These are phyloP conservation scores for Yamadazyma akitaensis DNA, from an alignment of 805 yeast genomes.

Conservation along the genomic window DNA sequence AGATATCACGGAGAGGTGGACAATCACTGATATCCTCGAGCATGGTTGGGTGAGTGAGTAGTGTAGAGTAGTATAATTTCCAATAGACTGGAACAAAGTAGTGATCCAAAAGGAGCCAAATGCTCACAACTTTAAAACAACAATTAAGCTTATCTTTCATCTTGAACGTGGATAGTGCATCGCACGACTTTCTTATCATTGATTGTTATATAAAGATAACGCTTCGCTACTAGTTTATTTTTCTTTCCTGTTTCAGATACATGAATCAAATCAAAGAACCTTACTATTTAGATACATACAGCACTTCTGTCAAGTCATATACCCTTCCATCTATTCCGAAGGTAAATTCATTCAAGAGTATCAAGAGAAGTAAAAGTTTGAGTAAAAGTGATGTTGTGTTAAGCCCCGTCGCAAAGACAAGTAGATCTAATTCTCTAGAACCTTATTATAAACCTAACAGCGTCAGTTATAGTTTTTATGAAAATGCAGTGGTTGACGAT, in stretches of 20 bases:
- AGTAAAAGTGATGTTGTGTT: not conserved
- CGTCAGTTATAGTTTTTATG: conserved; percentile 10
- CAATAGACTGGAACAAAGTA: no score
- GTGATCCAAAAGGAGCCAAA: not conserved
- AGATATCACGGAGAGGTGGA: conserved; percentile 64
- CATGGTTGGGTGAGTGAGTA: conserved; percentile 56
- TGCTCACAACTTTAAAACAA: no score
- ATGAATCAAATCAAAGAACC: conserved; percentile 13
- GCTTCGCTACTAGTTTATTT: not conserved
- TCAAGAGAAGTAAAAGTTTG: conserved; percentile 4
- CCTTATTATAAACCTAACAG: conserved; percentile 14
- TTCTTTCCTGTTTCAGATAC: not conserved
- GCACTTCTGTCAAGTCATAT: conserved; percentile 15
- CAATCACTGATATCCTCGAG: conserved; percentile 63
- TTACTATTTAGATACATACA: conserved; percentile 14
- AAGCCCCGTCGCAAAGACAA: not conserved
- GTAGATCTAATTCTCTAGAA: conserved; percentile 15
- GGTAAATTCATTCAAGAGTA: conserved; percentile 10
- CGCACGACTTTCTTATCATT: conserved; percentile 1
- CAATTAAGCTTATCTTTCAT: not conserved
- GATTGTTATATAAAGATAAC: not conserved
- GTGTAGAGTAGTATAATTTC: not conserved
- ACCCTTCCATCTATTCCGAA: conserved; percentile 12
- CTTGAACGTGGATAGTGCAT: not conserved
- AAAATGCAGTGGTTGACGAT: conserved; percentile 12